Percentiles rank a stretch among this genome's conserved stretches.
Evolutionary conservation across 768 basidiomycete genomes (phyloP).

Genomic region (Bullera alba): DNA sequence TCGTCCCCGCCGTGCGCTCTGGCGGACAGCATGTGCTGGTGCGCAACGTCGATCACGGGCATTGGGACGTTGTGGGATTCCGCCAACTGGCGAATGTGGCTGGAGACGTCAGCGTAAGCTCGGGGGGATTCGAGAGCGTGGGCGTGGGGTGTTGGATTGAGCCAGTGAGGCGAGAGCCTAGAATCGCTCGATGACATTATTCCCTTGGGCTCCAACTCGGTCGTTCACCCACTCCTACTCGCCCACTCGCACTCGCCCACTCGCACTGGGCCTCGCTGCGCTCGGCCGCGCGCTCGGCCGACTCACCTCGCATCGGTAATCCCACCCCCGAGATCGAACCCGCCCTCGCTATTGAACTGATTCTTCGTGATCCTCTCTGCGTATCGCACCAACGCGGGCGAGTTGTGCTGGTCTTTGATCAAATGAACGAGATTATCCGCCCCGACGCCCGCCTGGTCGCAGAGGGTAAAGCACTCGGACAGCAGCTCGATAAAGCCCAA

Average conservation of each 20-base stretch:
- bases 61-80: conserved; percentile 50
- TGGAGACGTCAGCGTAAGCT: no score
- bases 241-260: neutral
- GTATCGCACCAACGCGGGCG: conserved; percentile 52
- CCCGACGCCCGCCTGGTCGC: conserved; percentile 74
- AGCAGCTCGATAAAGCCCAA: conserved; percentile 69
- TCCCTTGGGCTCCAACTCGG: neutral
- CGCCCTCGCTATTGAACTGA: conserved; percentile 64
- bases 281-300: no score
- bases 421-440: conserved; percentile 49
- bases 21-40: conserved; percentile 71
- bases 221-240: neutral
- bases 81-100: conserved; percentile 59
- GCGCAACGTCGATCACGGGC: conserved; percentile 51
- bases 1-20: conserved; percentile 63
- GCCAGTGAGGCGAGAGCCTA: neutral
- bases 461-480: conserved; percentile 74
- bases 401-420: conserved; percentile 60
- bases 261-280: neutral
- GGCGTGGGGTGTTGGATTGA: no score
- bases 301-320: conserved; percentile 71
- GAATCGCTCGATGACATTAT: neutral
- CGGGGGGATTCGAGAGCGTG: no score
- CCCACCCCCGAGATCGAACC: conserved; percentile 78
- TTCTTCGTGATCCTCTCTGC: conserved; percentile 57